Conservation (phyloP, 805 yeast species). For the Trichomonascus vanleenenianus region DNA sequence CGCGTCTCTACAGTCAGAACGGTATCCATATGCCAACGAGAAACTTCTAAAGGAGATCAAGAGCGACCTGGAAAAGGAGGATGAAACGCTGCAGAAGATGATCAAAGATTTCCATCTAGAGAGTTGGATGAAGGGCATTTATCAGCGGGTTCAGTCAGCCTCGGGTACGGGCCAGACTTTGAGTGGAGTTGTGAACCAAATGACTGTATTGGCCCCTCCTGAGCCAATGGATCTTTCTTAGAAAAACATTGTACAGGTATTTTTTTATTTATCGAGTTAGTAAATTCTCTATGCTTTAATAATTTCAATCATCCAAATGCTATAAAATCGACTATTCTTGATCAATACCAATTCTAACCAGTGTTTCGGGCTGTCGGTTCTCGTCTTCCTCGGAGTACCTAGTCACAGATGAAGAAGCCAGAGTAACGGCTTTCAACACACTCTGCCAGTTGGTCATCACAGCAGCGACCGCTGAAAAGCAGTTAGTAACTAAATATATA, state of each 20-base stretch:
- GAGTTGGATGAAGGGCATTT: slow-evolving; percentile 19
- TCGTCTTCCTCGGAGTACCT: slow-evolving; percentile 36
- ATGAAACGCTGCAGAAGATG: slow-evolving; percentile 2
- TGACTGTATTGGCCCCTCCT: too few relatives aligned
- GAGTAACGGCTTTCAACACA: slow-evolving; percentile 49
- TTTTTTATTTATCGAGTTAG: too few relatives aligned
- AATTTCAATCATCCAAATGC: neutral
- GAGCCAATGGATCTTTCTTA: slow-evolving; percentile 1
- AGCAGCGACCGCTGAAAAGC: slow-evolving; percentile 39
- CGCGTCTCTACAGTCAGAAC: neutral
- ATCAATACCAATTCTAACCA: slow-evolving; percentile 27
- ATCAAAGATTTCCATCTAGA: slow-evolving; percentile 5
- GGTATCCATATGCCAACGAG: slow-evolving; percentile 12
- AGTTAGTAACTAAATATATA: too few relatives aligned
- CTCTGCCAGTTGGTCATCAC: slow-evolving; percentile 61
- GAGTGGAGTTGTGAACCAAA: too few relatives aligned
- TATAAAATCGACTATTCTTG: slow-evolving; percentile 23
- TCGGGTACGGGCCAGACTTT: neutral
- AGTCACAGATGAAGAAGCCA: slow-evolving; percentile 43
- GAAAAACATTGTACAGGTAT: too few relatives aligned
- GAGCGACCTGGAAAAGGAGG: slow-evolving; percentile 6
- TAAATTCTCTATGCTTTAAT: neutral
- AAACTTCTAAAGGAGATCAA: slow-evolving; percentile 4
- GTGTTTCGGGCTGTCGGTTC: slow-evolving; percentile 23
- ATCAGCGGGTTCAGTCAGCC: slow-evolving; percentile 14